Percentiles rank a stretch among this genome's conserved stretches.
Conservation (phyloP, 1,284 basidiomycete species). For the Papiliotrema terrestris region DNA sequence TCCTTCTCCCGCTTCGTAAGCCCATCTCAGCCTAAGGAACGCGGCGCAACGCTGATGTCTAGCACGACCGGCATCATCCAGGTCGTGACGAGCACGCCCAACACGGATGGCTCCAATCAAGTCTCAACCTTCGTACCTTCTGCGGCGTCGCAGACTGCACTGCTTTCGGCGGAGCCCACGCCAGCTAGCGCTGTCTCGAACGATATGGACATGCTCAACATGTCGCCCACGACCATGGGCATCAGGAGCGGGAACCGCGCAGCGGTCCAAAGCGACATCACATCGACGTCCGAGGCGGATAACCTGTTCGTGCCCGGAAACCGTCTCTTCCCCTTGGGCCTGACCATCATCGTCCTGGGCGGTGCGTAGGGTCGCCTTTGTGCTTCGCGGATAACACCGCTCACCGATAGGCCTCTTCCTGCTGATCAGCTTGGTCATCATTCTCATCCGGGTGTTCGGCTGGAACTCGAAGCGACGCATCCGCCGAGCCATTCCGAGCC, state of each 20-base stretch:
- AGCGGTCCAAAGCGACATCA: neutral
- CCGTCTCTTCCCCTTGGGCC: conserved; percentile 12
- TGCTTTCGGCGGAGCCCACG: no score
- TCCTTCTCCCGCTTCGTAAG: no score
- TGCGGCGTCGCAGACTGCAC: no score
- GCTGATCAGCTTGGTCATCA: conserved; percentile 4
- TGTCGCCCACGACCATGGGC: neutral
- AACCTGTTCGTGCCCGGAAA: conserved; percentile 8
- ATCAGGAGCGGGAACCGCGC: neutral
- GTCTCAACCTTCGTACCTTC: no score
- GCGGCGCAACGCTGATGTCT: no score
- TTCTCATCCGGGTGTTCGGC: conserved; percentile 7
- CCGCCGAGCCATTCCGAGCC: neutral
- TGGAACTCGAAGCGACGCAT: neutral
- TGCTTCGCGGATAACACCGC: no score
- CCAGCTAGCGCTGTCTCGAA: no score
- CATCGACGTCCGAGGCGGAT: neutral
- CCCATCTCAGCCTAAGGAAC: no score
- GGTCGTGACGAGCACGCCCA: no score
- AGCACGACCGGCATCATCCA: no score
- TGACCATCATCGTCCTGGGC: conserved; percentile 7
- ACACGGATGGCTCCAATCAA: no score
- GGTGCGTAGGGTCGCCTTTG: conserved; percentile 9
- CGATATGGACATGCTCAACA: no score
- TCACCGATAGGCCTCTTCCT: conserved; percentile 10